Percentiles rank a stretch among this genome's conserved stretches.
Evolutionary conservation across 208 protist genomes (phyloP).

Genomic region (Wallacemonas sp.): DNA sequence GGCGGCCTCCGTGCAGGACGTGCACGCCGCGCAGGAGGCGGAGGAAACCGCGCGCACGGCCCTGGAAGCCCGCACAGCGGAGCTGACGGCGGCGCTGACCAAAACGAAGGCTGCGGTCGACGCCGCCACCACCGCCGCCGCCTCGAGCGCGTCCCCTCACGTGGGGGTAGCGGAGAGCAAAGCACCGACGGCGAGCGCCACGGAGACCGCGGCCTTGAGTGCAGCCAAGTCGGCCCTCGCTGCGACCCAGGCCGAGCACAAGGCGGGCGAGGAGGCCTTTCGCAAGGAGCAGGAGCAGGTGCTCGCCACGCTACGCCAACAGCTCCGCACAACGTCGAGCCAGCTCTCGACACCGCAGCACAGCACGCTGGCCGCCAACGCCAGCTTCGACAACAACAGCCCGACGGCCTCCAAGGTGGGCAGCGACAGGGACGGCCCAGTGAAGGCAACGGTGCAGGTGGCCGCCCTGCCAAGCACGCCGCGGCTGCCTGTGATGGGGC

Average conservation of each 20-base stretch:
- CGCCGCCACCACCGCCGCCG: no score
- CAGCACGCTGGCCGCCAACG: background rate
- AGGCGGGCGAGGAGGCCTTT: constrained; percentile 17
- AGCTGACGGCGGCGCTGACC: background rate
- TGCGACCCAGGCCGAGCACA: background rate
- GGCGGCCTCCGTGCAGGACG: constrained; percentile 21
- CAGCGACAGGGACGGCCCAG: background rate
- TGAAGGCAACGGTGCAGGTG: background rate
- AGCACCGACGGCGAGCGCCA: constrained; percentile 2
- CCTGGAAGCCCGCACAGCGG: constrained; percentile 16
- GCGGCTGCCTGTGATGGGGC: background rate
- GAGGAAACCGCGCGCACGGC: constrained; percentile 15
- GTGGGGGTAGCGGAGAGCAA: background rate
- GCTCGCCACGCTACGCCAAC: constrained; percentile 21
- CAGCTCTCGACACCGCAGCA: constrained; percentile 2
- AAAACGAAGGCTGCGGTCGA: background rate
- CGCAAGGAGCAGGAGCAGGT: constrained; percentile 11
- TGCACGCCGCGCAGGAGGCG: constrained; percentile 13
- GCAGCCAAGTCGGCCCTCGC: constrained; percentile 1
- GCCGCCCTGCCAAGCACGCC: constrained; percentile 1
- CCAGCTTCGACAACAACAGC: background rate
- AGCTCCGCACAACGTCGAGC: constrained; percentile 27
- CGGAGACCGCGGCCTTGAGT: background rate
- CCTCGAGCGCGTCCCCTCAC: background rate
- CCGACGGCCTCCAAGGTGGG: background rate